Percentiles rank a stretch among this genome's conserved stretches.
Conservation (phyloP, 2,329 filamentous ascomycete species). For the Colletotrichum lindemuthianum region DNA sequence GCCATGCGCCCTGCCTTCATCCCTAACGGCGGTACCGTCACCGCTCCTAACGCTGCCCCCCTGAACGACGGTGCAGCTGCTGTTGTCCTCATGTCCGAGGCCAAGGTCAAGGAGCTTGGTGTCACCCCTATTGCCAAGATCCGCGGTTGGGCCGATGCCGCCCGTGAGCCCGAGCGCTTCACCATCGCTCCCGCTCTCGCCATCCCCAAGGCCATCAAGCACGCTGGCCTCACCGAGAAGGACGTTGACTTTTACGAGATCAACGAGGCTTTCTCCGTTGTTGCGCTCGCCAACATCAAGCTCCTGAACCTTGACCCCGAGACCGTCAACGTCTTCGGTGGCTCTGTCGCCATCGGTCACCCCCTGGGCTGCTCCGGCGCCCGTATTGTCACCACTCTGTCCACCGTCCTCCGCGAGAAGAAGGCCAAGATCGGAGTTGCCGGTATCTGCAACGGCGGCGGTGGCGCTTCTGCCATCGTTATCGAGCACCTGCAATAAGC, state of each 20-base stretch:
- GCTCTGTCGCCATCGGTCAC: slow-evolving; percentile 95
- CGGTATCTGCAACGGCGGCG: slow-evolving; percentile 97
- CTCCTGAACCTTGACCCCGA: slow-evolving; percentile 80
- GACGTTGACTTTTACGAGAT: slow-evolving; percentile 96
- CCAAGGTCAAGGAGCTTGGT: slow-evolving; percentile 89
- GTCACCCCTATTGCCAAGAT: slow-evolving; percentile 96
- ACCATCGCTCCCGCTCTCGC: slow-evolving; percentile 93
- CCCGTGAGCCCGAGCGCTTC: slow-evolving; percentile 91
- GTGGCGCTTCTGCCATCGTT: slow-evolving; percentile 92
- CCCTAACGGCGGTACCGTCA: slow-evolving; percentile 85
- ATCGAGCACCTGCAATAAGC: slow-evolving; percentile 77
- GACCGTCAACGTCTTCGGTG: slow-evolving; percentile 95
- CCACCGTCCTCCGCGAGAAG: slow-evolving; percentile 89
- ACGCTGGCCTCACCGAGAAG: slow-evolving; percentile 82
- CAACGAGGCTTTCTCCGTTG: slow-evolving; percentile 98
- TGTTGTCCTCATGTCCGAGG: slow-evolving; percentile 92
- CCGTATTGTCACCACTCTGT: slow-evolving; percentile 89
- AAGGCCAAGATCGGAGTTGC: slow-evolving; percentile 93
- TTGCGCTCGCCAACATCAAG: slow-evolving; percentile 96
- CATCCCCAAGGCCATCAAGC: slow-evolving; percentile 96
- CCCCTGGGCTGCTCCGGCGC: slow-evolving; percentile 94
- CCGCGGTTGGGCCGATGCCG: slow-evolving; percentile 95
- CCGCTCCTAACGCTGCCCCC: slow-evolving; percentile 94
- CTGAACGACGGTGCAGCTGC: slow-evolving; percentile 95
- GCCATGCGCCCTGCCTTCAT: slow-evolving; percentile 86